Conservation (phyloP, 495 filamentous ascomycete genomes). For the Friedmanniomyces endolithicus region DNA sequence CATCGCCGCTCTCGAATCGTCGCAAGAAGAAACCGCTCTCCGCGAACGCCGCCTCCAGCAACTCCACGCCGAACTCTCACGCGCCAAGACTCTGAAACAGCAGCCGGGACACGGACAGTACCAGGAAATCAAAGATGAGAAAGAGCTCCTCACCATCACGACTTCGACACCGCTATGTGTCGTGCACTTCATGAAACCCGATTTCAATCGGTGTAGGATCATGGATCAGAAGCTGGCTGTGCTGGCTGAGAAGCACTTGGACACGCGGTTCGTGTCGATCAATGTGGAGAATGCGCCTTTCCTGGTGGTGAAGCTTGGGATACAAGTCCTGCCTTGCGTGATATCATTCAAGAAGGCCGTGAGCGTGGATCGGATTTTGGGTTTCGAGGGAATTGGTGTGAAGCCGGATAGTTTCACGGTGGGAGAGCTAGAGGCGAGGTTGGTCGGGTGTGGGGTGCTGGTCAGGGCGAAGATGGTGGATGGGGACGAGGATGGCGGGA, state of each 20-base stretch:
- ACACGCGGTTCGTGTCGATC: slow-evolving; percentile 55
- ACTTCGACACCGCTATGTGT: slow-evolving; percentile 51
- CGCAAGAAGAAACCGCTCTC: slow-evolving; percentile 47
- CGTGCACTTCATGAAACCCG: slow-evolving; percentile 64
- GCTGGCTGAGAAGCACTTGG: slow-evolving; percentile 52
- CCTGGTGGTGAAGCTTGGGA: slow-evolving; percentile 54
- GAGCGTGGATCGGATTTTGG: slow-evolving; percentile 53
- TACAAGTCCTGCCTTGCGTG: slow-evolving; percentile 63
- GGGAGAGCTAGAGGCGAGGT: slow-evolving; percentile 48
- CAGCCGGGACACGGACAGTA: slow-evolving; percentile 37
- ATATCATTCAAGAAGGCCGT: slow-evolving; percentile 60
- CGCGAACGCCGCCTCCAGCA: slow-evolving; percentile 60
- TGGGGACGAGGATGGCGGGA: slow-evolving; percentile 26
- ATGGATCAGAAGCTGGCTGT: slow-evolving; percentile 54
- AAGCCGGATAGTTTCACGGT: slow-evolving; percentile 50
- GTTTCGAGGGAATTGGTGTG: slow-evolving; percentile 60
- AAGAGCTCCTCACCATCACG: slow-evolving; percentile 54
- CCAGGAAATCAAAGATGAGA: slow-evolving; percentile 50
- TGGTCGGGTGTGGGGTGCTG: slow-evolving; percentile 48
- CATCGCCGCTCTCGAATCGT: slow-evolving; percentile 49
- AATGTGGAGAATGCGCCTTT: slow-evolving; percentile 65
- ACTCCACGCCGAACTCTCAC: slow-evolving; percentile 50
- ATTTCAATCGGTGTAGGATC: slow-evolving; percentile 58
- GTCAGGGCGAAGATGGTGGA: slow-evolving; percentile 40
- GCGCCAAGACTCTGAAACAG: slow-evolving; percentile 31